Percentiles rank a stretch among this genome's conserved stretches.
These are phyloP conservation scores for Seminavis robusta DNA, from an alignment of 108 stramenopile species.

Conservation along the genomic window DNA sequence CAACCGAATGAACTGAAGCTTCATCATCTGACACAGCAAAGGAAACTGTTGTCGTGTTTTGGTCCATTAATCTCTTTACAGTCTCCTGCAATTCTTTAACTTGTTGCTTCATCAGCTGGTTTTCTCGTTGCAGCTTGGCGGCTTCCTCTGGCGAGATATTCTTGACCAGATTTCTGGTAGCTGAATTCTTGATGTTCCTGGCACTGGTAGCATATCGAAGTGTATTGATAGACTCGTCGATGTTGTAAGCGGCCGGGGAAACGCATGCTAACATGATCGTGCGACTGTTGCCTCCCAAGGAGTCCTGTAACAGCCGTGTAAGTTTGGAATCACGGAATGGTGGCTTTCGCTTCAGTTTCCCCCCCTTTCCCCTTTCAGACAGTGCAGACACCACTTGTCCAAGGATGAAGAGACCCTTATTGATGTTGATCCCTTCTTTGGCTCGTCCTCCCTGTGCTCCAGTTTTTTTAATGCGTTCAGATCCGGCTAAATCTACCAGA, in stretches of 20 bases:
- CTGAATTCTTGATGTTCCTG: conserved; percentile 94
- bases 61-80: conserved; percentile 22
- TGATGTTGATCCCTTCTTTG: conserved; percentile 93
- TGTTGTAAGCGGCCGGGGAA: conserved; percentile 92
- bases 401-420: conserved; percentile 82
- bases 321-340: conserved; percentile 93
- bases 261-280: conserved; percentile 94
- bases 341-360: conserved; percentile 44
- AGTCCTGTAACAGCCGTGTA: conserved; percentile 87
- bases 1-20: background rate
- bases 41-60: conserved; percentile 5
- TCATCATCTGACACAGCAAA: conserved; percentile 6
- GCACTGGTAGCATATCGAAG: conserved; percentile 92
- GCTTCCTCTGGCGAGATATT: conserved; percentile 66
- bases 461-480: conserved; percentile 93
- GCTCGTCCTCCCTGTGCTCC: conserved; percentile 95
- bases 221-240: conserved; percentile 90
- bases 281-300: conserved; percentile 88
- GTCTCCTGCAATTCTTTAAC: conserved; percentile 54
- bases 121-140: conserved; percentile 71
- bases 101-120: conserved; percentile 57
- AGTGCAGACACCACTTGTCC: conserved; percentile 92
- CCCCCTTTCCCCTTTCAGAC: conserved; percentile 63
- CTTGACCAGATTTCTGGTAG: conserved; percentile 72
- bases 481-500: conserved; percentile 96